Percentiles rank a stretch among this genome's conserved stretches.
These are phyloP conservation scores for Tausonia pullulans DNA, from an alignment of 1,284 basidiomycete genomes.

Conservation along the genomic window DNA sequence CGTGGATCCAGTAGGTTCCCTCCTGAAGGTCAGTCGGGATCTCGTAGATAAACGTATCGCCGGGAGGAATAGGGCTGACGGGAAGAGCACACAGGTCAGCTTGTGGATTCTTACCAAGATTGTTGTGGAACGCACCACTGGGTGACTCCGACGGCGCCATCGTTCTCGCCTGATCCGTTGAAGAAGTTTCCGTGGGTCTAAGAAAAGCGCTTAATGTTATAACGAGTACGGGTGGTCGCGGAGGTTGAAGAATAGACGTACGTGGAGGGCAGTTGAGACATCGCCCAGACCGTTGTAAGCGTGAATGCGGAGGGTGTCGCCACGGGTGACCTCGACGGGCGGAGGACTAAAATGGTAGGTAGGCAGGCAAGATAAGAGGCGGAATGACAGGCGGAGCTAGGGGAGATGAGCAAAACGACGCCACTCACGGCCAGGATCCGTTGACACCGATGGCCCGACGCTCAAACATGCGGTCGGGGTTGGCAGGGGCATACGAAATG, in stretches of 20 bases:
- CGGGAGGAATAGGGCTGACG: constrained; percentile 53
- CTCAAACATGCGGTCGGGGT: constrained; percentile 41
- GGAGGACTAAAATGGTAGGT: constrained; percentile 62
- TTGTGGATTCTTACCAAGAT: too few relatives aligned
- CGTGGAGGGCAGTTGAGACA: constrained; percentile 19
- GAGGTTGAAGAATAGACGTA: constrained; percentile 25
- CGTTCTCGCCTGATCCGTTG: constrained; percentile 71
- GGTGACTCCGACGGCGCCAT: constrained; percentile 64
- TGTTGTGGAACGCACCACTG: constrained; percentile 51
- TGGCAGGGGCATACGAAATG: constrained; percentile 33
- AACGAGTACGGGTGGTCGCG: constrained; percentile 18
- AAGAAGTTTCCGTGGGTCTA: constrained; percentile 89
- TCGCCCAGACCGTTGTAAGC: constrained; percentile 54
- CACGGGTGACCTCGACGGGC: constrained; percentile 56
- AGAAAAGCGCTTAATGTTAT: neutral
- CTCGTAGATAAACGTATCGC: constrained; percentile 60
- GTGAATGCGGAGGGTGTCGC: constrained; percentile 65
- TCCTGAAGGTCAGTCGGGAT: constrained; percentile 69
- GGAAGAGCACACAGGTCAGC: neutral
- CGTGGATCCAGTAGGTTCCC: constrained; percentile 86
- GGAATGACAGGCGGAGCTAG: neutral
- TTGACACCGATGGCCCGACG: constrained; percentile 77
- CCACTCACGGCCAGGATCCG: constrained; percentile 74
- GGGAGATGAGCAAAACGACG: neutral
- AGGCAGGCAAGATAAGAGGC: constrained; percentile 33